Base-by-base conservation (phyloP, 2,329 filamentous ascomycete genomes). In the Bipolaris cookei region DNA sequence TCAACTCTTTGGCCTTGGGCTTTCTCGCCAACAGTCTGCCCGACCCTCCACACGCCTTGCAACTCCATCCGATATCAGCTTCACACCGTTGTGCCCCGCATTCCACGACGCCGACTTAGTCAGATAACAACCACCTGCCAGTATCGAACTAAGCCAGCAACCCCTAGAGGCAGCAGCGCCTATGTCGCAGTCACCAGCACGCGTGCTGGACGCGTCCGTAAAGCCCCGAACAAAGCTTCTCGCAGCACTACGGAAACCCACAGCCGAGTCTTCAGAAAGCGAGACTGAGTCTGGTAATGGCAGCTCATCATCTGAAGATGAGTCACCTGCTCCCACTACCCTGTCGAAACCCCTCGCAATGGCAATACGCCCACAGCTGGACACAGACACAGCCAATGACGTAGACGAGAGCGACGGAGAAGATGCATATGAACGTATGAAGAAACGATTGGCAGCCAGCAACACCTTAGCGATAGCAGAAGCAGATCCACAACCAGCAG, bases 341-440 rank as follows among this genome's bases (percentile, higher is more conserved):
- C 74, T 75, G 20, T 50, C 57, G n/a, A 66, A 56, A 35, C 30
- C 56, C 8, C 37, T 38, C 4, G 34, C 43, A 30, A 34, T 30
- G 10, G 10, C 28, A 8, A 23, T 54, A 49, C 48, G 21, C 3
- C 25, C 47, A 21, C 55, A 41, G 35, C 21, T 16, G 8, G 52
- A 35, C n/a, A 34, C n/a, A 6, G 42, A 45, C n/a, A 49, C 52
- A 16, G 37, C 57, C 30, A 59, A 66, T 62, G 58, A 64, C 11
- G 64, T 70, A 28, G 65, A 70, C 35, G 66, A 74, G 14, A 66
- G 70, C 20, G 65, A 76, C 35, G 72, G 75, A 37, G 76, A 73
- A 34, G 80, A 54, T 45, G 63, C 80, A n/a, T 83, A 83, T 58
- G 76, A 80, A 37, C 77, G 79, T 37, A 76, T 82, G 43, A 81